A percentile compares a stretch with the other conserved stretches of the same genome.
Conservation (phyloP, 345 rosid species). For the Ceriops decandra region DNA sequence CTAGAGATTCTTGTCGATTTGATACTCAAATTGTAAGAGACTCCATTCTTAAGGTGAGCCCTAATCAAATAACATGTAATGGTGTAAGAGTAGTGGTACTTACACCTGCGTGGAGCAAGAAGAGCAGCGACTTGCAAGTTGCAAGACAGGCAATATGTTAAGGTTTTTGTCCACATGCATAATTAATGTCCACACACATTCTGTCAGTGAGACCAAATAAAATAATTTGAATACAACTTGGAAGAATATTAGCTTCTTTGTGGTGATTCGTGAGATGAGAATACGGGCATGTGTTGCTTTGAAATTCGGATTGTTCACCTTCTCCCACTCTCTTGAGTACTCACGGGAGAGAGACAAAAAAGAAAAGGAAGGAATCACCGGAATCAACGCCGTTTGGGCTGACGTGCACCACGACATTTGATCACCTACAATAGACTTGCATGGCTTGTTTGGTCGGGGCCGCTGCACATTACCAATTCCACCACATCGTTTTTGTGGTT, state of each 20-base stretch:
- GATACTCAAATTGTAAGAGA: conserved; percentile 4
- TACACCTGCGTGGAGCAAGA: conserved; percentile 3
- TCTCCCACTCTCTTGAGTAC: conserved; percentile 32
- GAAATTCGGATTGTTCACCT: conserved; percentile 36
- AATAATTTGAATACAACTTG: conserved; percentile 8
- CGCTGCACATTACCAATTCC: too few species aligned
- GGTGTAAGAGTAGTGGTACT: background rate
- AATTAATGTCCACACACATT: background rate
- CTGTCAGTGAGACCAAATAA: conserved; percentile 15
- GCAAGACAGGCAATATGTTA: background rate
- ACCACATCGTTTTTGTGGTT: background rate
- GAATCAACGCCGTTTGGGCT: conserved; percentile 71
- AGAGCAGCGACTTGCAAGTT: background rate
- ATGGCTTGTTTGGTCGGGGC: background rate
- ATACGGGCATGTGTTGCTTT: conserved; percentile 42
- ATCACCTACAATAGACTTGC: background rate
- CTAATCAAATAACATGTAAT: too few species aligned
- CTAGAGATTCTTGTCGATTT: conserved; percentile 4
- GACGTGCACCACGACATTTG: conserved; percentile 23
- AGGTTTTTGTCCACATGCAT: background rate
- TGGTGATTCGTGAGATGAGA: conserved; percentile 51
- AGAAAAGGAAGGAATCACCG: conserved; percentile 61
- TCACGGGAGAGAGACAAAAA: conserved; percentile 29
- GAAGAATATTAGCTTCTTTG: conserved; percentile 57
- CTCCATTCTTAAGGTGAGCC: background rate